Percentiles rank a stretch among this genome's conserved stretches.
Conservation (phyloP, 2,329 filamentous ascomycete genomes). For the Aspergillus viridinutans region DNA sequence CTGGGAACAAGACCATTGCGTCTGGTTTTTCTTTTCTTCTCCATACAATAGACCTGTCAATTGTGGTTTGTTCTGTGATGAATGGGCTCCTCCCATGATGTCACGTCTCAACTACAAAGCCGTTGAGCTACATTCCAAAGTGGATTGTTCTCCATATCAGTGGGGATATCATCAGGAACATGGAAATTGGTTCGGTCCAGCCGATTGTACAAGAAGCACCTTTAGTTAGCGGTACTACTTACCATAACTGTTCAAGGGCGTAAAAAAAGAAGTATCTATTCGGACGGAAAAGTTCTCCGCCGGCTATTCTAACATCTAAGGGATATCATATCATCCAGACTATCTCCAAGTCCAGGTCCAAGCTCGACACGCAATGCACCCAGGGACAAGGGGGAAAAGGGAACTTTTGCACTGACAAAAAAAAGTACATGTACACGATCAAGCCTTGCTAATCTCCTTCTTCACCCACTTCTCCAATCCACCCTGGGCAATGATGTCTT, state of each 20-base stretch:
- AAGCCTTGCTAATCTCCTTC: constrained; percentile 51
- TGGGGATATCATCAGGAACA: not conserved
- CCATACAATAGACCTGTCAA: constrained; percentile 2
- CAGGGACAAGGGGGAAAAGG: not conserved
- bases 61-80: not conserved
- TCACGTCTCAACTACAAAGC: not conserved
- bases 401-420: not conserved
- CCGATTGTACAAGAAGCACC: not conserved
- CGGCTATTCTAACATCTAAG: not conserved
- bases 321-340: not conserved
- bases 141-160: too few species aligned
- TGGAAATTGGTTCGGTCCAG: not conserved
- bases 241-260: not conserved
- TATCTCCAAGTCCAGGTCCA: not conserved
- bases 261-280: not conserved
- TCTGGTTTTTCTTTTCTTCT: constrained; percentile 1
- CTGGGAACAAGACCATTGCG: constrained; percentile 6
- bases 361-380: not conserved
- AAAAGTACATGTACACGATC: not conserved
- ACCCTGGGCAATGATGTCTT: constrained; percentile 74
- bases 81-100: too few species aligned
- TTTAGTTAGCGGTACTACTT: not conserved
- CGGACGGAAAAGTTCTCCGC: not conserved
- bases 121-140: too few species aligned
- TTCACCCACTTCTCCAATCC: constrained; percentile 82